A percentile compares a stretch with the other conserved stretches of the same genome.
Evolutionary conservation across 208 protist genomes (phyloP).

Genomic region (Crithidia fasciculata): DNA sequence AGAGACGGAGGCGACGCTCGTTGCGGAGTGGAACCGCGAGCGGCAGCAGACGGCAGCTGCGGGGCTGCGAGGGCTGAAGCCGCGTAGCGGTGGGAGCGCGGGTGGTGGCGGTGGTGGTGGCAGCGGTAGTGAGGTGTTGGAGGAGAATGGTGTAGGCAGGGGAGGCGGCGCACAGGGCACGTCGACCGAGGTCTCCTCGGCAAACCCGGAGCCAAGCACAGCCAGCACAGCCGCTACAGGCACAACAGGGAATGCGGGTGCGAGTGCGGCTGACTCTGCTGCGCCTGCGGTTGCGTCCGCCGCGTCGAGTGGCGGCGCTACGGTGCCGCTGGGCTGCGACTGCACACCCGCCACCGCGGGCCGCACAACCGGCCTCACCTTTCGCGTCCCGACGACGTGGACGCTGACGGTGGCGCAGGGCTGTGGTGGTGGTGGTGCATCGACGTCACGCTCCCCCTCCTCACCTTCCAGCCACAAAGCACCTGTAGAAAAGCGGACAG

Average conservation of each 20-base stretch:
- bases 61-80: background rate
- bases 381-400: constrained; percentile 32
- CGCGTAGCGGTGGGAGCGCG: background rate
- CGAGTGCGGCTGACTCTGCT: background rate
- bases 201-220: background rate
- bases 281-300: constrained; percentile 7
- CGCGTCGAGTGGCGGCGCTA: background rate
- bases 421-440: background rate
- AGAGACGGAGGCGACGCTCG: constrained; percentile 36
- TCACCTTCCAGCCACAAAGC: constrained; percentile 2
- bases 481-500: background rate
- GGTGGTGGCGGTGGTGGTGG: no score
- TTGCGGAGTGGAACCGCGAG: constrained; percentile 35
- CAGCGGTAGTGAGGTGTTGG: no score
- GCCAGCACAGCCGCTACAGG: background rate
- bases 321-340: constrained; percentile 30
- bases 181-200: background rate
- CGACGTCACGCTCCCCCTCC: background rate
- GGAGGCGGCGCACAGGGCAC: background rate
- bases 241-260: background rate
- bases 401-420: background rate
- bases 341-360: constrained; percentile 27
- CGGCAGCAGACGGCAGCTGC: constrained; percentile 3
- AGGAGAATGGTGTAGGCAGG: background rate
- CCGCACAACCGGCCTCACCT: constrained; percentile 45